These are phyloP conservation scores for Phanerochaete carnosa DNA, from an alignment of 768 basidiomycete genomes.

Conservation along the genomic window DNA sequence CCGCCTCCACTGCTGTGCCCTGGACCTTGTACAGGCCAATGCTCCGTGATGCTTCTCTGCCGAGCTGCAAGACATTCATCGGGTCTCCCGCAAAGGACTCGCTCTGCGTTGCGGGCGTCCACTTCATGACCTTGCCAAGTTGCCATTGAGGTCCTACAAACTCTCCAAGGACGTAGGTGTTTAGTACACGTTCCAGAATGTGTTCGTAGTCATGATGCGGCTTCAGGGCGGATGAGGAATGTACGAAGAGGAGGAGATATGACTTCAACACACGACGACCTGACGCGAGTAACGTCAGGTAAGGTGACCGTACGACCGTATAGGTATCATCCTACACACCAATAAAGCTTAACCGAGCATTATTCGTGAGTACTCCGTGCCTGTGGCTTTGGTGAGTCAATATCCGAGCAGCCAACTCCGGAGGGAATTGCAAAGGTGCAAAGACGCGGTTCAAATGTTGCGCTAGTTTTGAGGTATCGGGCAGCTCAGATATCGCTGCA, in stretches of 20 bases:
- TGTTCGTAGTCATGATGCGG: constrained; percentile 55
- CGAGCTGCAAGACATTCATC: background rate
- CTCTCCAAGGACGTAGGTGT: constrained; percentile 71
- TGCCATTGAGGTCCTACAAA: constrained; percentile 75
- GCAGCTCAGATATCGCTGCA: background rate
- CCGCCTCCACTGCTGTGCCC: constrained; percentile 72
- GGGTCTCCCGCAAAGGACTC: constrained; percentile 3
- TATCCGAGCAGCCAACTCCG: constrained; percentile 66
- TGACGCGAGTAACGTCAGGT: constrained; percentile 23
- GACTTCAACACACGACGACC: constrained; percentile 77
- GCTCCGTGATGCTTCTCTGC: constrained; percentile 22
- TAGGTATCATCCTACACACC: constrained; percentile 43
- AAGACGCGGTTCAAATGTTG: constrained; percentile 65
- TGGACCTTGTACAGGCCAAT: constrained; percentile 76
- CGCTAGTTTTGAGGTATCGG: constrained; percentile 26
- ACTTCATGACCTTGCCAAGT: constrained; percentile 67
- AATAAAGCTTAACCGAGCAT: constrained; percentile 67
- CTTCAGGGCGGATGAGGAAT: constrained; percentile 44
- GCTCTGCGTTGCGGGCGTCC: constrained; percentile 54
- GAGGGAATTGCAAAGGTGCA: constrained; percentile 63
- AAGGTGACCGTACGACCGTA: background rate
- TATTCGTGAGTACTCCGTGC: constrained; percentile 63
- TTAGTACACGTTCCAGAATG: constrained; percentile 53
- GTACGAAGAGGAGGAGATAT: constrained; percentile 66
- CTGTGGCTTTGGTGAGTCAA: constrained; percentile 79